Base-by-base conservation (phyloP, 257 asterid genomes). In the Nicotiana tabacum region DNA sequence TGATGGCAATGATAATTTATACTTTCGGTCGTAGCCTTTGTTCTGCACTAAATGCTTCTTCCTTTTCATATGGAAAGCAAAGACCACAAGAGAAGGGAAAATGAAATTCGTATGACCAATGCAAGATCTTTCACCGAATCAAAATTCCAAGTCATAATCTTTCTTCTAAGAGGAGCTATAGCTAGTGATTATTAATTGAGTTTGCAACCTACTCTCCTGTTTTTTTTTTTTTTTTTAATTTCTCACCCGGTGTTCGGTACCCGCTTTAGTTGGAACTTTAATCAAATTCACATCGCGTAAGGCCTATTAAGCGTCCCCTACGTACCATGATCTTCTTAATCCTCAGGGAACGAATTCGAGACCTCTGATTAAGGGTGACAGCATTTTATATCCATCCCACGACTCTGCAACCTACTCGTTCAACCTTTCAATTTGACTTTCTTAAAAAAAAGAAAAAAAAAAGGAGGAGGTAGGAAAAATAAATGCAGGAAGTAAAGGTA, bases 101-200 rank as follows among this genome's bases (percentile, higher is more conserved):
- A 51, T 51, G 64, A 27, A 76, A 15, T 76, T 76, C 16, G 29
- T 27, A 24, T 24, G 39, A 72, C 8, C 46, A 76, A 15, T 51
- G 29, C 80, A 27, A 29, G 5, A 16, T 76, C 29, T 15, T 21
- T 51, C 80, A 8, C 0, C 0, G 27, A 51, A 51, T 76, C 8
- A 76, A 76, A 51, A 43, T 65, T 76, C 64, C 27, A 76, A 72
- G 16, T 43, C 33, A 43, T 48, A 21, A 74, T 76, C 24, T 72
- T 72, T 72, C 78, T 72, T 46, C 37, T 46, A 72, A 3, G 61
- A 46, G 64, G 80, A 29, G 9, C 64, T 76, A 32, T 32, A 76
- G 29, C 62, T 74, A 48, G 80, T 74, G 43, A 74, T 13, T 13
- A 51, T 76, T 76, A 76, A 76, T 76, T 76, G 64, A 51, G 80